These are phyloP conservation scores for Ustilago shanxiensis DNA, from an alignment of 1,284 basidiomycete species.

Conservation along the genomic window DNA sequence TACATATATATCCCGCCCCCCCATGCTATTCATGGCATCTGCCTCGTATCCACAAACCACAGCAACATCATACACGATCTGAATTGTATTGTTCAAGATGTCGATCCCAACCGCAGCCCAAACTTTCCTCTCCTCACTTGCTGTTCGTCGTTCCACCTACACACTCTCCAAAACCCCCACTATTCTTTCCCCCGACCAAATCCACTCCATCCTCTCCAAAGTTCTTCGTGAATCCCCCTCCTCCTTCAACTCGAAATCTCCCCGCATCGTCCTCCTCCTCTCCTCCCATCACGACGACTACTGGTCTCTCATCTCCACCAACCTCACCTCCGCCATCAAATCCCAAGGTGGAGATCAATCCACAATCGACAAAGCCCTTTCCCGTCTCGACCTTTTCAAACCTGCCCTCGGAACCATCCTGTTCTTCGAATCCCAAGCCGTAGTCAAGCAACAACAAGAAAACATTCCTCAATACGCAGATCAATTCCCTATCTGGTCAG, in stretches of 20 bases:
- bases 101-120: conserved; percentile 30
- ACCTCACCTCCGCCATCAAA: conserved; percentile 38
- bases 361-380: conserved; percentile 41
- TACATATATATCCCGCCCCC: too few species aligned
- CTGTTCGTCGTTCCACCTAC: conserved; percentile 72
- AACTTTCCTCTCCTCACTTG: conserved; percentile 52
- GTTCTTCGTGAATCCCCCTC: conserved; percentile 72
- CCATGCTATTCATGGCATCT: too few species aligned
- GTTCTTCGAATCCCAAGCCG: conserved; percentile 69
- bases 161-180: conserved; percentile 69
- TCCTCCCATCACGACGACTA: conserved; percentile 71
- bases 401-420: conserved; percentile 72
- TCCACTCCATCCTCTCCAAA: conserved; percentile 71
- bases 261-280: conserved; percentile 72
- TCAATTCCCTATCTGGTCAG: conserved; percentile 69
- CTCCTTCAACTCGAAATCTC: conserved; percentile 72
- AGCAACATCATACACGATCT: too few species aligned
- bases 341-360: conserved; percentile 38
- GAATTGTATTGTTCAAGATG: too few species aligned
- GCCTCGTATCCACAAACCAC: too few species aligned
- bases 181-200: conserved; percentile 69
- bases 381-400: conserved; percentile 69
- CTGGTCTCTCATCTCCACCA: conserved; percentile 70
- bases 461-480: conserved; percentile 70
- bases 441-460: conserved; percentile 65